phyloP scores from a whole-genome alignment of 1,284 basidiomycete genomes.

The Rugosomyces carneus region DNA sequence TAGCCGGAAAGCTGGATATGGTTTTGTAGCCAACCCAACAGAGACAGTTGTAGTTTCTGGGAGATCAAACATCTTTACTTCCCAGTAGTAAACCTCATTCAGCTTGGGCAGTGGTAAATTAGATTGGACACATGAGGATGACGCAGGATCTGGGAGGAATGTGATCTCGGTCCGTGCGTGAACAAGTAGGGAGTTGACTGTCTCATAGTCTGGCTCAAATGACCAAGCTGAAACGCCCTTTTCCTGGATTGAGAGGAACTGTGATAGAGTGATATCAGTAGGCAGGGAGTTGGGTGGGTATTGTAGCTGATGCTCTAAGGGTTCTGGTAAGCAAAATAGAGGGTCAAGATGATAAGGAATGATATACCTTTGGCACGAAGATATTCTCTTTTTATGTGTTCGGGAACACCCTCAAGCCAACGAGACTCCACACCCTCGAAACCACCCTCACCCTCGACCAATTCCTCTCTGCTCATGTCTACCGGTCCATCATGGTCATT shows the following conservation, averaged over 20 bases:
- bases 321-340: conserved; percentile 7
- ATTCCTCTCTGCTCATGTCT: conserved; percentile 88
- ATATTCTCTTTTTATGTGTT: conserved; percentile 68
- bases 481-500: conserved; percentile 88
- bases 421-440: conserved; percentile 87
- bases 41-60: conserved; percentile 79
- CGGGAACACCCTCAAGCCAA: conserved; percentile 85
- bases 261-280: conserved; percentile 93
- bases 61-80: conserved; percentile 96
- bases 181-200: conserved; percentile 84
- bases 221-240: conserved; percentile 97
- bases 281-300: conserved; percentile 90
- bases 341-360: conserved; percentile 4
- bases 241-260: conserved; percentile 96
- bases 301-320: conserved; percentile 82
- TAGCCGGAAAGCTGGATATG: conserved; percentile 88
- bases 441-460: conserved; percentile 86
- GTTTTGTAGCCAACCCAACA: conserved; percentile 90
- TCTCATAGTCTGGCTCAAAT: conserved; percentile 95
- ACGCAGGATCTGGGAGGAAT: conserved; percentile 90
- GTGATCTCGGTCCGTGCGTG: conserved; percentile 93
- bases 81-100: conserved; percentile 98
- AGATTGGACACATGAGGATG: conserved; percentile 88
- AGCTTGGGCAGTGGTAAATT: conserved; percentile 92
- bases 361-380: conserved; percentile 86